Conservation (phyloP, 768 basidiomycete species). For the Ramaria sp. region DNA sequence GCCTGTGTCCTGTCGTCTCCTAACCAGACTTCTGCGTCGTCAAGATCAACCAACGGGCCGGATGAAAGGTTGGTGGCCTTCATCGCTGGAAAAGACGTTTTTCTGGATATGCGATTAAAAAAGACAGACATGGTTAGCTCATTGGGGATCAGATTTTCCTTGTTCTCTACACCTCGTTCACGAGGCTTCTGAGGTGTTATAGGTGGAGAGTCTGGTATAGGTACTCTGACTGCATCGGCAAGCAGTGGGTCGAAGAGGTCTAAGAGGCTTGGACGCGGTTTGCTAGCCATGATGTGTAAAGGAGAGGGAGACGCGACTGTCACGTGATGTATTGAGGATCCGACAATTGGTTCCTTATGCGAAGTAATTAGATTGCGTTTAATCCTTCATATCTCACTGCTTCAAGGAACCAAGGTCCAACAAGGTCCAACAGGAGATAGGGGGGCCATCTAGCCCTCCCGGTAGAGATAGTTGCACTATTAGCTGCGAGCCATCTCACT, state of each 20-base stretch:
- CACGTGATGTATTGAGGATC: too few species aligned
- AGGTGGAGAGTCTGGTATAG: conserved; percentile 5
- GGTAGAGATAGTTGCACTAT: too few species aligned
- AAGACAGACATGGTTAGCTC: conserved; percentile 5
- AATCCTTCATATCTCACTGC: too few species aligned
- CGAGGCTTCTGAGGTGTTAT: neutral
- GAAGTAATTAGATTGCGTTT: too few species aligned
- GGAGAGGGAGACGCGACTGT: neutral
- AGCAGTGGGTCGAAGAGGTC: conserved; percentile 8
- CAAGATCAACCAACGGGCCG: neutral
- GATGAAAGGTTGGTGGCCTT: neutral
- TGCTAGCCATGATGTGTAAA: neutral
- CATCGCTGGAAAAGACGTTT: neutral
- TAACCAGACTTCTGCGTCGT: neutral
- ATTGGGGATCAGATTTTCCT: neutral
- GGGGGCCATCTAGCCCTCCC: too few species aligned
- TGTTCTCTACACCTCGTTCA: neutral
- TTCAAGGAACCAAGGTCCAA: neutral
- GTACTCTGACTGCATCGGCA: neutral
- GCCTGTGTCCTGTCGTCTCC: neutral
- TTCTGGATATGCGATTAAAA: conserved; percentile 2
- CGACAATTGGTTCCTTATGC: too few species aligned
- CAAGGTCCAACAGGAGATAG: too few species aligned
- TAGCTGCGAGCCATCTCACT: too few species aligned
- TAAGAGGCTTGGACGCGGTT: conserved; percentile 6